phyloP scores from a whole-genome alignment of 345 rosid genomes.

The Euphorbia pulcherrima region DNA sequence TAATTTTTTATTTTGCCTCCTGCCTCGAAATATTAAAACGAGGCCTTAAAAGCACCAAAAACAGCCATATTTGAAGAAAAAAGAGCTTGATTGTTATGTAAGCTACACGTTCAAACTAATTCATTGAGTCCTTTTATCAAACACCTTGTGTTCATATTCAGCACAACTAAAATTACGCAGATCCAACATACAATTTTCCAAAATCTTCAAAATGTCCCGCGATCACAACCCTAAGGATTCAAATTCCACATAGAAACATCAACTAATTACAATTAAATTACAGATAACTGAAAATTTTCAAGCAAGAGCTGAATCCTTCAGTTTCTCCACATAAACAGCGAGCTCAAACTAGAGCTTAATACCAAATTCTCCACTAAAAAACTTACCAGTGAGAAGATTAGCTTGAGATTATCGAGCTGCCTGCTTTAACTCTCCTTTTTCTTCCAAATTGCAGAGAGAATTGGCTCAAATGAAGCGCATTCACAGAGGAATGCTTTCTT shows the following conservation, averaged over 20 bases:
- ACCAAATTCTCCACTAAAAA: not conserved
- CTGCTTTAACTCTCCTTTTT: not conserved
- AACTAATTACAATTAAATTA: not conserved
- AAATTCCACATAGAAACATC: not conserved
- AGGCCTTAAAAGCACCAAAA: slow-evolving; percentile 2
- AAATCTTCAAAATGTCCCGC: too few species aligned
- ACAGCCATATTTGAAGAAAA: not conserved
- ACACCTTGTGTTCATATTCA: not conserved
- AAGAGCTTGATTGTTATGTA: not conserved
- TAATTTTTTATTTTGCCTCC: too few species aligned
- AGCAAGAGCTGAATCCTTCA: too few species aligned
- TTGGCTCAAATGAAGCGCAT: slow-evolving; percentile 35
- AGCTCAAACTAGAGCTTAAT: not conserved
- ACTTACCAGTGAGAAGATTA: slow-evolving; percentile 2
- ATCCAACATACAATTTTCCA: not conserved
- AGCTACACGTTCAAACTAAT: too few species aligned
- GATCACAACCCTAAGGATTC: too few species aligned
- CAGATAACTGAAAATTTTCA: too few species aligned
- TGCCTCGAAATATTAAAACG: too few species aligned
- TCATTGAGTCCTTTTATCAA: too few species aligned
- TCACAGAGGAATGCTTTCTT: slow-evolving; percentile 27
- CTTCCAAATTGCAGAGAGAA: not conserved
- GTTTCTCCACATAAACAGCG: too few species aligned
- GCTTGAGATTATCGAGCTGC: not conserved
- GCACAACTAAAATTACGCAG: not conserved